Evolutionary conservation across 208 protist species (phyloP).

Genomic region (Acanthamoeba quina): DNA sequence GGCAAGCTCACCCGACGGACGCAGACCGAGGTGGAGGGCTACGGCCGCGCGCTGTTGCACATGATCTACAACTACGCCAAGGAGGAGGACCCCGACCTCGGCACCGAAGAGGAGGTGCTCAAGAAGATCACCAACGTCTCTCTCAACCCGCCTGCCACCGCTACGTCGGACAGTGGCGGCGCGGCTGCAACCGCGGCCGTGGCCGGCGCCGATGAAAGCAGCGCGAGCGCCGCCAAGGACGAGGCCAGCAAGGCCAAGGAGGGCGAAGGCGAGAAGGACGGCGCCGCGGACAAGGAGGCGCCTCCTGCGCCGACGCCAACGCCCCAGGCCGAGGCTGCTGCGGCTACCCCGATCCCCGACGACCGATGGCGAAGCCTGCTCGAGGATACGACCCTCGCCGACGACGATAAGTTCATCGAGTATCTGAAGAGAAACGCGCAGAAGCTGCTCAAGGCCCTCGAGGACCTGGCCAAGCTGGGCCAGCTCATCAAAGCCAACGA

Average conservation of each 20-base stretch:
- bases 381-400: slow-evolving; percentile 22
- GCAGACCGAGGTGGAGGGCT: slow-evolving; percentile 27
- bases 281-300: not conserved
- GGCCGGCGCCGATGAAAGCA: not conserved
- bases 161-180: not conserved
- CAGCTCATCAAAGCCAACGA: slow-evolving; percentile 43
- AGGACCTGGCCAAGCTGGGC: slow-evolving; percentile 52
- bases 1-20: slow-evolving; percentile 67
- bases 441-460: slow-evolving; percentile 56
- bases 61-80: slow-evolving; percentile 60
- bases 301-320: not conserved
- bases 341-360: not conserved
- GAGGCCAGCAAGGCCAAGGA: not conserved
- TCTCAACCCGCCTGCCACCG: not conserved
- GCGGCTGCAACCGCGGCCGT: not conserved
- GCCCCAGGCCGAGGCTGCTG: not conserved
- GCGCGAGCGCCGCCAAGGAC: not conserved
- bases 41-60: slow-evolving; percentile 54
- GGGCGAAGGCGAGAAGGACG: not conserved
- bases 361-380: slow-evolving; percentile 31
- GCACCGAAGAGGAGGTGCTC: slow-evolving; percentile 52
- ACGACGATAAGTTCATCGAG: slow-evolving; percentile 71
- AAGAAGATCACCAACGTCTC: slow-evolving; percentile 22
- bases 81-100: slow-evolving; percentile 44
- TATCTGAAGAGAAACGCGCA: slow-evolving; percentile 52